Conservation (phyloP, 345 rosid genomes). For the Euphorbia lathyris region DNA sequence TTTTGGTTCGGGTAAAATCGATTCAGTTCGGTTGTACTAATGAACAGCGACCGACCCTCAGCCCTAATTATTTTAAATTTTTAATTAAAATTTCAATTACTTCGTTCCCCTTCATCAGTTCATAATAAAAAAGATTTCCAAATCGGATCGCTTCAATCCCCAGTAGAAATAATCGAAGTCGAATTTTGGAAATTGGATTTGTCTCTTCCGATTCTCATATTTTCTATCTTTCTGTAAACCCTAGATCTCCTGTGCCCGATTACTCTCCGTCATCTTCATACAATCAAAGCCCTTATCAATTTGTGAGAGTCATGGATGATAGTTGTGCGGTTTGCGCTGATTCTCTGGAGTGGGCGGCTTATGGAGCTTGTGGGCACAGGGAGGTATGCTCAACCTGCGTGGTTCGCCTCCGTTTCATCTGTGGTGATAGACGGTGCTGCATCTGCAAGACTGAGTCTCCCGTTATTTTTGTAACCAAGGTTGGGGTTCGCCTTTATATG, state of each 20-base stretch:
- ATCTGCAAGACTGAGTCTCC: constrained; percentile 72
- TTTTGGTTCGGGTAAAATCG: too few species aligned
- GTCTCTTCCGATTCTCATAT: too few species aligned
- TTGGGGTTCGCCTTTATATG: constrained; percentile 18
- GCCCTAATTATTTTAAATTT: too few species aligned
- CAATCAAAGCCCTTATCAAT: too few species aligned
- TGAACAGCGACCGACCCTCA: too few species aligned
- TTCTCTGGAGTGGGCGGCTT: constrained; percentile 82
- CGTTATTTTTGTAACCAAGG: constrained; percentile 86
- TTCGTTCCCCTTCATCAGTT: too few species aligned
- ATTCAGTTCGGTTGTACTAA: too few species aligned
- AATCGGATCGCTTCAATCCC: background rate
- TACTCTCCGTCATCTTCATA: background rate
- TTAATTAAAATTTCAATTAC: too few species aligned
- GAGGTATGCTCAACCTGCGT: constrained; percentile 94
- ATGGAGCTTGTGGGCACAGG: constrained; percentile 83
- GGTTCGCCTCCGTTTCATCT: constrained; percentile 85
- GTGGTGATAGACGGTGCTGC: constrained; percentile 80
- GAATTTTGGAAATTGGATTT: too few species aligned
- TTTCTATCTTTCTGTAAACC: constrained; percentile 4
- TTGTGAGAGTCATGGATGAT: constrained; percentile 55
- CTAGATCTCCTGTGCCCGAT: background rate
- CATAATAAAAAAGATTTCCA: too few species aligned
- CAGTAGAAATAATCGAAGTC: background rate
- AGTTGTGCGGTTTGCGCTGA: constrained; percentile 95